A percentile compares a stretch with the other conserved stretches of the same genome.
phyloP scores from a whole-genome alignment of 2,329 filamentous ascomycete genomes.

The Ramularia endophylla region DNA sequence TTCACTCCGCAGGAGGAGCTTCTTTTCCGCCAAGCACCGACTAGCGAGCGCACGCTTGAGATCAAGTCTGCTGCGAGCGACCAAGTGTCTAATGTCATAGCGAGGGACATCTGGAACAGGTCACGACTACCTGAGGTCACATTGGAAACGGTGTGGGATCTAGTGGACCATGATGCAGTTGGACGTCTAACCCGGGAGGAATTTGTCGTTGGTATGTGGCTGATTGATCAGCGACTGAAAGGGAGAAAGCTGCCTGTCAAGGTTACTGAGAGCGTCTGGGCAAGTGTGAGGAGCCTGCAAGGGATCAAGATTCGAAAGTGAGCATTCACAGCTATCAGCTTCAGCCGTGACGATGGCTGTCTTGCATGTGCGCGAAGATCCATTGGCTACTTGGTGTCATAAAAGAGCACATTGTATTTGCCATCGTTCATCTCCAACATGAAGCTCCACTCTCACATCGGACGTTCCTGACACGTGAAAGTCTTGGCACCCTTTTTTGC shows the following conservation, averaged over 20 bases:
- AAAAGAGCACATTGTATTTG: no score
- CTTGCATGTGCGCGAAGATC: no score
- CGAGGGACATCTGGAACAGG: conserved; percentile 68
- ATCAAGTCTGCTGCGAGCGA: conserved; percentile 11
- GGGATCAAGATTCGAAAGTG: conserved; percentile 32
- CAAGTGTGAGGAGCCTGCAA: conserved; percentile 50
- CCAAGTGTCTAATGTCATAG: conserved; percentile 60
- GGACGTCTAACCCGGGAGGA: conserved; percentile 60
- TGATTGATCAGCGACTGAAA: conserved; percentile 73
- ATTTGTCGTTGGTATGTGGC: conserved; percentile 78
- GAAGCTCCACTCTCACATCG: no score
- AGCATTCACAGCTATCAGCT: neutral
- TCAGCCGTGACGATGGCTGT: no score
- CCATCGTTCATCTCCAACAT: no score
- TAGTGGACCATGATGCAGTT: conserved; percentile 55
- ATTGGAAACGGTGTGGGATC: conserved; percentile 69
- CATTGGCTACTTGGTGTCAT: no score
- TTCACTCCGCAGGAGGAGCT: conserved; percentile 20
- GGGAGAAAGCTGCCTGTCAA: conserved; percentile 69
- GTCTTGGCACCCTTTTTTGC: no score
- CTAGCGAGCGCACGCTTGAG: conserved; percentile 8
- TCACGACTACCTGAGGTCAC: conserved; percentile 62
- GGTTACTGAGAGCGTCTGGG: conserved; percentile 71
- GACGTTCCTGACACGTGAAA: no score
- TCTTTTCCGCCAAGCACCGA: conserved; percentile 5